Conservation (phyloP, 2,329 filamentous ascomycete genomes). For the Tothia fuscella region DNA sequence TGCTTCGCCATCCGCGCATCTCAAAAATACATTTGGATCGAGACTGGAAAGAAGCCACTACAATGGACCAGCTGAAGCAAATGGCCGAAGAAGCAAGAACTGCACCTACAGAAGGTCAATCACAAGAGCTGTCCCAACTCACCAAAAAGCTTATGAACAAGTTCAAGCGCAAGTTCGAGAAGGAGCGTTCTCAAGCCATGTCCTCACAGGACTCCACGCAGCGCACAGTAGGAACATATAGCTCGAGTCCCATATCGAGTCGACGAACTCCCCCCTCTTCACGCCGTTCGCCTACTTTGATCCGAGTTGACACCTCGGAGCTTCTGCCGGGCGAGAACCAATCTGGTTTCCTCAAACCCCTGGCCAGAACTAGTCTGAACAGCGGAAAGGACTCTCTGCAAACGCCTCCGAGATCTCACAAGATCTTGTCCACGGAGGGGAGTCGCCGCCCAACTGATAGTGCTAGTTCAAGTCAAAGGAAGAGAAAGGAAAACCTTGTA, state of each 20-base stretch:
- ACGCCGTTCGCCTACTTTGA: slow-evolving; percentile 2
- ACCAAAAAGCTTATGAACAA: slow-evolving; percentile 7
- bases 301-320: slow-evolving; percentile 5
- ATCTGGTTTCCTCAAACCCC: not conserved
- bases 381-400: slow-evolving; percentile 1
- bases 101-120: slow-evolving; percentile 23
- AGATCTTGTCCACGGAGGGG: no score
- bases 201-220: no score
- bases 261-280: no score
- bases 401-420: no score
- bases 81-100: slow-evolving; percentile 48
- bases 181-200: slow-evolving; percentile 1
- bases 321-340: not conserved
- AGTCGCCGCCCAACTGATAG: no score
- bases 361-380: not conserved
- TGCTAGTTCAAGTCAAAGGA: no score
- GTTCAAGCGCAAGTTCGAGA: slow-evolving; percentile 2
- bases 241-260: no score
- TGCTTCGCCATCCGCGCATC: slow-evolving; percentile 63
- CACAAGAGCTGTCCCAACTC: slow-evolving; percentile 7
- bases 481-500: no score
- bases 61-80: slow-evolving; percentile 57
- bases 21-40: slow-evolving; percentile 70
- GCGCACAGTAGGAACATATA: no score
- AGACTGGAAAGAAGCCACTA: slow-evolving; percentile 53